phyloP scores from a whole-genome alignment of 2,329 filamentous ascomycete genomes.

The Paecilomyces sp. region DNA sequence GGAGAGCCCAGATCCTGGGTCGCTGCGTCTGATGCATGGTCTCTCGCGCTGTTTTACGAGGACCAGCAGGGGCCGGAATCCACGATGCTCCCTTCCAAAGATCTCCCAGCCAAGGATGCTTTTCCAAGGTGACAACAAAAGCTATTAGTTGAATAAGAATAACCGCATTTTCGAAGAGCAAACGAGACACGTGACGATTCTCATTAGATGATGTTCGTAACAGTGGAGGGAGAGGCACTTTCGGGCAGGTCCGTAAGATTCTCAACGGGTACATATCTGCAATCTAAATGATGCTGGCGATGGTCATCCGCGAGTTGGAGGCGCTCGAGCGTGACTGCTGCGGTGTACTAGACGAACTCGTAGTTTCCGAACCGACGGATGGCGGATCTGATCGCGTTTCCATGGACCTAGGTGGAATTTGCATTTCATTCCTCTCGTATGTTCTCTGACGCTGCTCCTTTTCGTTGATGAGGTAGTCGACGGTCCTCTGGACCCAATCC shows the following conservation, averaged over 20 bases:
- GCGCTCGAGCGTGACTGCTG: constrained; percentile 17
- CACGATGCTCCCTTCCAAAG: not conserved
- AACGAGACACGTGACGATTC: not conserved
- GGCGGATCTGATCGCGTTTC: constrained; percentile 8
- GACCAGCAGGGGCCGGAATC: not conserved
- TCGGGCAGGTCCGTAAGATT: not conserved
- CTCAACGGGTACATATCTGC: not conserved
- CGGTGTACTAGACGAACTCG: constrained; percentile 13
- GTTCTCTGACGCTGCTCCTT: constrained; percentile 14
- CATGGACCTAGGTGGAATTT: constrained; percentile 1
- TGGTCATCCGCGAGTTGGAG: constrained; percentile 38
- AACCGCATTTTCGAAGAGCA: not conserved
- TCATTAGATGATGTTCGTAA: not conserved
- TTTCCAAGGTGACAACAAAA: not conserved
- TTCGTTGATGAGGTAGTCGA: constrained; percentile 49
- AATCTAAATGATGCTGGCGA: constrained; percentile 38
- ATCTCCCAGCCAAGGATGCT: not conserved
- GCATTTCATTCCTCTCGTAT: constrained; percentile 6
- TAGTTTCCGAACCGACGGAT: constrained; percentile 15
- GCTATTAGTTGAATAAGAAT: not conserved
- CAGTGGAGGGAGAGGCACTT: not conserved
- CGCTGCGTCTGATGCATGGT: not conserved
- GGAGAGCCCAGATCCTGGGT: not conserved
- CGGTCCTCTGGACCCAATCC: constrained; percentile 61
- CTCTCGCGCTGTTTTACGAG: not conserved